Percentiles rank a stretch among this genome's conserved stretches.
Evolutionary conservation across 228 moss, liverwort and hornwort species (phyloP).

Genomic region (Sphagnum magellanicum): DNA sequence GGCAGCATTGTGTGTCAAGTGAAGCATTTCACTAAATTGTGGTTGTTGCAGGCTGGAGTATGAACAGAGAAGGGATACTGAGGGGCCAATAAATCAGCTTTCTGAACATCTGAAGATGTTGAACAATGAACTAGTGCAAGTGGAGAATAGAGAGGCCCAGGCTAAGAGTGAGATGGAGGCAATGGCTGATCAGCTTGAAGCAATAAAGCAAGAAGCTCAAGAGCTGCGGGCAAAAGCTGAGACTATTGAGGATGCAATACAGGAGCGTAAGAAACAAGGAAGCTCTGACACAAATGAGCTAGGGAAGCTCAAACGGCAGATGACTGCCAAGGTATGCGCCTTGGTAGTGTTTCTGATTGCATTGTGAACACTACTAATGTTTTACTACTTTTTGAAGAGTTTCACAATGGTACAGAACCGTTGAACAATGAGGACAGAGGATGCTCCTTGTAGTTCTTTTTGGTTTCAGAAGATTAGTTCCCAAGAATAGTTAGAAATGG

Average conservation of each 20-base stretch:
- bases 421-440: too few species aligned
- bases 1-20: background rate
- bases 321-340: conserved; percentile 76
- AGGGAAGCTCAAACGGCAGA: conserved; percentile 89
- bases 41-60: conserved; percentile 68
- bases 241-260: conserved; percentile 65
- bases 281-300: conserved; percentile 73
- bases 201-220: conserved; percentile 58
- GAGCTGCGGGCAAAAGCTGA: conserved; percentile 62
- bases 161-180: conserved; percentile 76
- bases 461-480: background rate
- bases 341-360: background rate
- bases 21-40: background rate
- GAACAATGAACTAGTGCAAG: conserved; percentile 59
- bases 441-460: background rate
- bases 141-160: conserved; percentile 63
- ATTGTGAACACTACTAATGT: background rate
- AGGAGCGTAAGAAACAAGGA: conserved; percentile 83
- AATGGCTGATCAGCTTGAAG: conserved; percentile 66
- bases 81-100: conserved; percentile 75
- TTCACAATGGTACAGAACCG: too few species aligned
- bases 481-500: background rate
- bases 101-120: conserved; percentile 42
- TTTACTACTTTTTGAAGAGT: background rate
- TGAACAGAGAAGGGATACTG: conserved; percentile 83